phyloP scores from a whole-genome alignment of 768 basidiomycete genomes.

The Atractiella rhizophila region DNA sequence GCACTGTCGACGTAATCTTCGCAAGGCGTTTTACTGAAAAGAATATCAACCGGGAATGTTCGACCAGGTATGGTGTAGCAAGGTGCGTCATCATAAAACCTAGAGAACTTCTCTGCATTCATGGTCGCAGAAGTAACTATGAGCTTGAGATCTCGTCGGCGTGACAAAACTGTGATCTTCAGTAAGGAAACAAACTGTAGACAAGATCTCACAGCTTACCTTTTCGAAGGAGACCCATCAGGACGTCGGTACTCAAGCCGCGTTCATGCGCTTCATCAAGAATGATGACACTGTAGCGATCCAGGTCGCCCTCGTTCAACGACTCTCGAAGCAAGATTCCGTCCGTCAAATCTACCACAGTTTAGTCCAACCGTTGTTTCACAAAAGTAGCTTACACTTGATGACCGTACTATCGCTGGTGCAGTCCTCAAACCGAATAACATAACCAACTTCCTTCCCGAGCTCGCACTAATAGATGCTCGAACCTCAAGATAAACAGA shows the following conservation, averaged over 20 bases:
- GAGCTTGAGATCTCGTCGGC: constrained; percentile 74
- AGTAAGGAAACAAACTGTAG: background rate
- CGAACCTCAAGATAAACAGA: background rate
- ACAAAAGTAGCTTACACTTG: constrained; percentile 41
- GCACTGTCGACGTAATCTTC: constrained; percentile 97
- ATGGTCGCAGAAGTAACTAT: constrained; percentile 98
- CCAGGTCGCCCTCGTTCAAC: constrained; percentile 90
- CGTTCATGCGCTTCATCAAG: constrained; percentile 98
- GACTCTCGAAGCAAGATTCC: constrained; percentile 96
- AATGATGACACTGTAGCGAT: constrained; percentile 87
- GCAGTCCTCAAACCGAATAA: constrained; percentile 95
- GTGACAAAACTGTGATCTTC: constrained; percentile 38
- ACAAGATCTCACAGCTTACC: constrained; percentile 30
- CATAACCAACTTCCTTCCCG: constrained; percentile 75
- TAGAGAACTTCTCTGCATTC: constrained; percentile 98
- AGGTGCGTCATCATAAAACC: constrained; percentile 83
- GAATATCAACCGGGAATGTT: constrained; percentile 92
- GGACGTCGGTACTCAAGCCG: constrained; percentile 83
- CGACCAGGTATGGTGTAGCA: constrained; percentile 80
- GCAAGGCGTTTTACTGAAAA: constrained; percentile 88
- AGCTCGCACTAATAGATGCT: constrained; percentile 42
- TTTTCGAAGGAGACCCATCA: constrained; percentile 87
- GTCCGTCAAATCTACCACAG: constrained; percentile 70
- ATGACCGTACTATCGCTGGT: constrained; percentile 83
- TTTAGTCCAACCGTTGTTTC: constrained; percentile 1